Conservation (phyloP, 306 rosid species). For the Heteromeles arbutifolia region DNA sequence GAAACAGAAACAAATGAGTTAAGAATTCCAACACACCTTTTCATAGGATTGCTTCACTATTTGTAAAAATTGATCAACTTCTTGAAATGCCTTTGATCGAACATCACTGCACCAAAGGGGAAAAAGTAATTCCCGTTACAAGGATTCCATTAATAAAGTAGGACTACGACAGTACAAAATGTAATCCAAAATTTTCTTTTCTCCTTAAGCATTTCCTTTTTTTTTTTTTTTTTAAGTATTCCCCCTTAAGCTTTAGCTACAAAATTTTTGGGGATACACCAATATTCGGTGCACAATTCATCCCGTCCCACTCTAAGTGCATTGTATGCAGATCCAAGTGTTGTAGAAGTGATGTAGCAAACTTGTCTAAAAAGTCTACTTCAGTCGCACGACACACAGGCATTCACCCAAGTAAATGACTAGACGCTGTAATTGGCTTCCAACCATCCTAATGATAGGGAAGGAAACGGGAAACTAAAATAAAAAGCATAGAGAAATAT, state of each 20-base stretch:
- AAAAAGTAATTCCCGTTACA: not conserved
- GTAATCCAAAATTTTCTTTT: not conserved
- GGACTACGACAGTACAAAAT: not conserved
- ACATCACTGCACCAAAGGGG: slow-evolving; percentile 64
- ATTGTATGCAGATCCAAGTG: not conserved
- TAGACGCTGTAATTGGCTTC: not conserved
- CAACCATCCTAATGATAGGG: not conserved
- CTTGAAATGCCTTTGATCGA: slow-evolving; percentile 87
- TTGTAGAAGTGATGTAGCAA: not conserved
- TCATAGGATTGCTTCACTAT: slow-evolving; percentile 72
- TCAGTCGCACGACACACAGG: not conserved
- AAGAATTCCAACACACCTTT: slow-evolving; percentile 52
- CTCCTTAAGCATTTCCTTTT: not conserved
- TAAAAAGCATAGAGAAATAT: too few relatives aligned
- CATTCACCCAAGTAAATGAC: not conserved
- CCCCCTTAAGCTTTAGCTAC: not conserved
- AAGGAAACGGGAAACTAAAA: not conserved
- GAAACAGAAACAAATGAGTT: slow-evolving; percentile 11
- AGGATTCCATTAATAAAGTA: not conserved
- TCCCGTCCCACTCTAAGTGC: not conserved
- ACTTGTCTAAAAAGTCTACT: not conserved
- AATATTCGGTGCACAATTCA: not conserved
- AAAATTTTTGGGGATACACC: not conserved
- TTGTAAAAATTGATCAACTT: slow-evolving; percentile 86
- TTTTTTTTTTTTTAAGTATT: too few relatives aligned